Conservation (phyloP, 371 early-diverging fungal genomes). For the Amoeboaphelidium protococcarum region DNA sequence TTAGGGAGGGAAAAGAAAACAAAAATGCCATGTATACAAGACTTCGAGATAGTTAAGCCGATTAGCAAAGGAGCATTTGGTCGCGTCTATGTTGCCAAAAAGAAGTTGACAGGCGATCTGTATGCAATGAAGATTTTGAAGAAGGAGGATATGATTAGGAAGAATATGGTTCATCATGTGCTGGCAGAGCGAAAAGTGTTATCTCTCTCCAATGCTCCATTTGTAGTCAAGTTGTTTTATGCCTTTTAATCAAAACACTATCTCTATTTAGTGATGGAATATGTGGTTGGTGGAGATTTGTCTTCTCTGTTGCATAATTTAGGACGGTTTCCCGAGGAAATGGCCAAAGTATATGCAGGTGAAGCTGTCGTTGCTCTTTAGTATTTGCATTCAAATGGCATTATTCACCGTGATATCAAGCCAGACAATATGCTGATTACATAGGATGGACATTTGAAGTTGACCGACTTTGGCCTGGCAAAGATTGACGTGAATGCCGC, state of each 20-base stretch:
- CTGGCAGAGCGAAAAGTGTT: constrained; percentile 69
- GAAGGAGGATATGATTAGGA: constrained; percentile 67
- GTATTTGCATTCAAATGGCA: constrained; percentile 30
- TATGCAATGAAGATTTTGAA: constrained; percentile 79
- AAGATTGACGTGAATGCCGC: constrained; percentile 23
- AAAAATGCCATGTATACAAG: constrained; percentile 36
- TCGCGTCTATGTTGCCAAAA: constrained; percentile 52
- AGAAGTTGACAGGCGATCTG: constrained; percentile 48
- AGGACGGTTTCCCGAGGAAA: constrained; percentile 15
- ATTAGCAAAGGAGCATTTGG: constrained; percentile 69
- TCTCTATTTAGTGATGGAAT: constrained; percentile 25
- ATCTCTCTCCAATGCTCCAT: constrained; percentile 27
- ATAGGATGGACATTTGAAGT: constrained; percentile 30
- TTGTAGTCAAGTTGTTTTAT: constrained; percentile 30
- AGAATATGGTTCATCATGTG: constrained; percentile 81
- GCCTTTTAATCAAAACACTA: constrained; percentile 15
- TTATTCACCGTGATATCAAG: constrained; percentile 49
- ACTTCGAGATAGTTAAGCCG: constrained; percentile 61
- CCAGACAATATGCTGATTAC: constrained; percentile 42
- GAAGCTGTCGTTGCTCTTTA: constrained; percentile 22
- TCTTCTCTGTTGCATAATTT: constrained; percentile 15
- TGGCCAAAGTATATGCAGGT: constrained; percentile 21
- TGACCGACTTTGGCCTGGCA: constrained; percentile 81
- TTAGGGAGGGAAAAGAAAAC: background rate
- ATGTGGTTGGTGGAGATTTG: constrained; percentile 25